phyloP scores from a whole-genome alignment of 139 green algal genomes.

The Picochlorum sp. region DNA sequence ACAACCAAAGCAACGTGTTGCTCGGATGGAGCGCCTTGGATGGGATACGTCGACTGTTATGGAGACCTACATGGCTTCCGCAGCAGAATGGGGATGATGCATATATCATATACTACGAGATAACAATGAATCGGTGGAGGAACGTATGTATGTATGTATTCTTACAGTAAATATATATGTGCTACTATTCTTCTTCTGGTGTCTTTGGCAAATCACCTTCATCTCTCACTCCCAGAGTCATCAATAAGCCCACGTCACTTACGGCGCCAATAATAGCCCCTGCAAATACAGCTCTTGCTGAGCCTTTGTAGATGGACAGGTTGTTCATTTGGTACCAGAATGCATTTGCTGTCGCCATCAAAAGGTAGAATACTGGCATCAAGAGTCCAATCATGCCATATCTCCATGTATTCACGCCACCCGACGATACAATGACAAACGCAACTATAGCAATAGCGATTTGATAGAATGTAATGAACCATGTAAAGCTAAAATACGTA shows the following conservation, averaged over 20 bases:
- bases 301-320: neutral
- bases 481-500: conserved; percentile 16
- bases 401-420: conserved; percentile 23
- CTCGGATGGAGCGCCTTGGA: too few relatives aligned
- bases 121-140: neutral
- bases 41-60: too few relatives aligned
- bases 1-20: too few relatives aligned
- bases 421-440: conserved; percentile 9
- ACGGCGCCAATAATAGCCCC: conserved; percentile 17
- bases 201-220: neutral
- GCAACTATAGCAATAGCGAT: conserved; percentile 17
- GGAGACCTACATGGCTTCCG: too few relatives aligned
- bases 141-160: neutral
- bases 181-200: neutral
- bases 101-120: neutral
- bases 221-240: conserved; percentile 21
- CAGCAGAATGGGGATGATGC: too few relatives aligned
- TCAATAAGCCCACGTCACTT: conserved; percentile 8
- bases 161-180: neutral
- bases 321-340: conserved; percentile 12
- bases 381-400: conserved; percentile 22
- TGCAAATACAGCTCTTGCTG: neutral
- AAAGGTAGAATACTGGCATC: conserved; percentile 12
- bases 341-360: conserved; percentile 13
- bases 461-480: conserved; percentile 8